A percentile compares a stretch with the other conserved stretches of the same genome.
phyloP scores from a whole-genome alignment of 352 stramenopile species.

The Phytophthora palmivora region DNA sequence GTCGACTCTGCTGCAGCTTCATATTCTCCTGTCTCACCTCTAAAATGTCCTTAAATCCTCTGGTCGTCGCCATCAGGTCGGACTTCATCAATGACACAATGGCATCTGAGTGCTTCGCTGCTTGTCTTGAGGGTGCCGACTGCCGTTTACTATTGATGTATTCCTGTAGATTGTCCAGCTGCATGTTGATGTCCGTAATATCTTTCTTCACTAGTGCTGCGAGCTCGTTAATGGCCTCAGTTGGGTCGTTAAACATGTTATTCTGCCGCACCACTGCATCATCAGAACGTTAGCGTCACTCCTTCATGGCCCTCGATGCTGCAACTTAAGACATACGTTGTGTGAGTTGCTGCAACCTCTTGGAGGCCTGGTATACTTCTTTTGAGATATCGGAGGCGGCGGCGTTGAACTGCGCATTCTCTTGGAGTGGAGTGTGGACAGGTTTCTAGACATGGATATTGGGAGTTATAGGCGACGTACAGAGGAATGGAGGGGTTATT shows the following conservation, averaged over 20 bases:
- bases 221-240: conserved; percentile 84
- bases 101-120: conserved; percentile 80
- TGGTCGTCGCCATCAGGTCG: conserved; percentile 79
- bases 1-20: conserved; percentile 85
- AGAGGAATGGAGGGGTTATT: not conserved
- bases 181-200: conserved; percentile 87
- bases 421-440: conserved; percentile 55
- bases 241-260: conserved; percentile 92
- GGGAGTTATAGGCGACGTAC: conserved; percentile 6
- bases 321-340: conserved; percentile 52
- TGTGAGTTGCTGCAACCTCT: conserved; percentile 80
- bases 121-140: conserved; percentile 64
- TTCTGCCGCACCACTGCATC: conserved; percentile 84
- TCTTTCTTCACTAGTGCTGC: conserved; percentile 86
- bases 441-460: conserved; percentile 39
- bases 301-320: not conserved
- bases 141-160: conserved; percentile 79
- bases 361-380: conserved; percentile 84
- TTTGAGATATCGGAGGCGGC: conserved; percentile 84
- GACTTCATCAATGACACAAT: conserved; percentile 90
- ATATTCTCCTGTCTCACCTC: conserved; percentile 89
- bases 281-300: conserved; percentile 1
- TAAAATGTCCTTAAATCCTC: conserved; percentile 87
- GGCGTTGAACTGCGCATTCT: conserved; percentile 85
- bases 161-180: conserved; percentile 86